Base-by-base conservation (phyloP, 176 grass and related monocot species). In the Ensete ventricosum region DNA sequence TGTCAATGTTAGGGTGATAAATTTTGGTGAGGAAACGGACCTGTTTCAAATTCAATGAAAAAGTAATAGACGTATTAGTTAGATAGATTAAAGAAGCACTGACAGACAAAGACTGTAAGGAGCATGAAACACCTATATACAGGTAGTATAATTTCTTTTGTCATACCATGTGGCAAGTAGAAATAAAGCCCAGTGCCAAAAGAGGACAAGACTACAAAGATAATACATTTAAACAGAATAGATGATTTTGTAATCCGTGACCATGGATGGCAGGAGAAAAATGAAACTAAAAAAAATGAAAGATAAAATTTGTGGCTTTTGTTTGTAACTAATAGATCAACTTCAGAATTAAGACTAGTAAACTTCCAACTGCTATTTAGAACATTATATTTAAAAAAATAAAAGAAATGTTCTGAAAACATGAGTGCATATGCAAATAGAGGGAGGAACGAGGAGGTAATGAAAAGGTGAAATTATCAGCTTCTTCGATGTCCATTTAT, bases 1-100 rank as follows among this genome's bases (percentile, higher is more conserved):
- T 98, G 86, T 98, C 94, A 85, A 98, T 98, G 76, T 98, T 98
- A 23, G 94, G 94, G 80, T 98, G 90, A 55, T 98, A 98, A 80
- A 98, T 98, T 83, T 98, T 98, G 52, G 94, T 98, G 22, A 98
- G 86, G 82, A 98, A 98, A 26, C 94, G 92, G 67, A 98, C 94
- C 90, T 98, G 86, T 85, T 83, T 71, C 52, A 87, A 71, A 80
- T 80, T 76, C 73, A 14, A 76, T 77, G 13, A 43, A 73, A 51
- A 62, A 58, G 76, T 72, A 53, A 12, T 64, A 43, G 49, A 86
- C 52, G n/a, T 5, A 71, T 52, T 53, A 79, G 12, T 11, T 79
- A 54, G 54, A 23, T 25, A 53, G 34, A 76, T 70, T 52, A 49
- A 51, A 51, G 77, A 65, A 73, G n/a, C 49, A 10, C 14, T 21